These are phyloP conservation scores for Paraphaeosphaeria minitans DNA, from an alignment of 2,329 filamentous ascomycete species.

Conservation along the genomic window DNA sequence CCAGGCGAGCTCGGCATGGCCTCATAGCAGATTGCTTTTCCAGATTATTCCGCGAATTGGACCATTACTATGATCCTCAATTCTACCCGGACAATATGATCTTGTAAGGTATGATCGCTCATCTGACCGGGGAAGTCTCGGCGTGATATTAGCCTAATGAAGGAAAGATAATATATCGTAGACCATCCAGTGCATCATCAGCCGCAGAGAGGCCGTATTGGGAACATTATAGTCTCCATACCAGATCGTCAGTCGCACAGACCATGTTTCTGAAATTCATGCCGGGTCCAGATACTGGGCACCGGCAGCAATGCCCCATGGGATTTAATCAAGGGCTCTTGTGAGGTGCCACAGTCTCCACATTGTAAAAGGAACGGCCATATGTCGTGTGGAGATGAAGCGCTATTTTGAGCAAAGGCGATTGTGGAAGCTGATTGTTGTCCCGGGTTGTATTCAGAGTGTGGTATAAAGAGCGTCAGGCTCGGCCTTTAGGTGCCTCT, in stretches of 20 bases:
- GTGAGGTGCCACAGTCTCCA: not conserved
- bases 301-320: slow-evolving; percentile 5
- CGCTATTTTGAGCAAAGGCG: not conserved
- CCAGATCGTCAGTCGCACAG: not conserved
- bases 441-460: not conserved
- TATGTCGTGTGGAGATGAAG: not conserved
- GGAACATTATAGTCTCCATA: not conserved
- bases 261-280: not conserved
- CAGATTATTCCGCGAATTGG: not conserved
- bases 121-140: not conserved
- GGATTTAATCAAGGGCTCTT: slow-evolving; percentile 9
- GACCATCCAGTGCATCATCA: slow-evolving; percentile 5
- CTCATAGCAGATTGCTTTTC: not conserved
- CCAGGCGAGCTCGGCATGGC: not conserved
- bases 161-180: not conserved
- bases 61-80: not conserved
- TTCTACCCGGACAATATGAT: not conserved
- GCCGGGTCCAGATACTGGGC: slow-evolving; percentile 1
- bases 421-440: not conserved
- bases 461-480: slow-evolving; percentile 2
- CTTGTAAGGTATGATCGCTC: slow-evolving; percentile 1
- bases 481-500: not conserved
- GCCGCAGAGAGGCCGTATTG: slow-evolving; percentile 1
- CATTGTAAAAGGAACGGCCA: not conserved
- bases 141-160: slow-evolving; percentile 6